phyloP scores from a whole-genome alignment of 495 filamentous ascomycete genomes.

The Trichocladium uniseriatum region DNA sequence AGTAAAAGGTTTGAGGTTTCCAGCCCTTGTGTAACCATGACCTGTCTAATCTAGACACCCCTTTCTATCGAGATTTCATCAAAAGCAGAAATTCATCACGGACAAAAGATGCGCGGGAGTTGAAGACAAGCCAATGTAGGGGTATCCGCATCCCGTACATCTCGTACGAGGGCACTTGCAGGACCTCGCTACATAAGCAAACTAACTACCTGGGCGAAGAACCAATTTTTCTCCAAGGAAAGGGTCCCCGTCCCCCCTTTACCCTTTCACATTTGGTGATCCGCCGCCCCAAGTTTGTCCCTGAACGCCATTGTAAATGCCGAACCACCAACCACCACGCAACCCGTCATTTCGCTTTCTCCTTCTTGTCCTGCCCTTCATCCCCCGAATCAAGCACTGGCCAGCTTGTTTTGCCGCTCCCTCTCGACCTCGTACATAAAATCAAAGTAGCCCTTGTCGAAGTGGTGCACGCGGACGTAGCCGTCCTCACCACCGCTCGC shows the following conservation, averaged over 20 bases:
- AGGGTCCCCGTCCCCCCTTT: neutral
- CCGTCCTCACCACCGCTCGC: slow-evolving; percentile 94
- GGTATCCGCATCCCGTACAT: neutral
- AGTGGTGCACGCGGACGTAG: slow-evolving; percentile 96
- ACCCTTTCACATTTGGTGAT: neutral
- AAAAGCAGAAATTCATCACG: neutral
- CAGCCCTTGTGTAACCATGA: neutral
- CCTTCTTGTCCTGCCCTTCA: neutral
- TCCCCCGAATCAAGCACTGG: neutral
- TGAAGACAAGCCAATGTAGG: slow-evolving; percentile 5
- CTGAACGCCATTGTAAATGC: slow-evolving; percentile 21
- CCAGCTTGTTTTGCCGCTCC: slow-evolving; percentile 31
- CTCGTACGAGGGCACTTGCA: neutral
- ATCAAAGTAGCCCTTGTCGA: slow-evolving; percentile 96
- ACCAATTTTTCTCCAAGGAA: slow-evolving; percentile 1
- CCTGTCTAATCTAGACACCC: too few species aligned
- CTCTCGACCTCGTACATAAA: slow-evolving; percentile 98
- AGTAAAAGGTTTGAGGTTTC: neutral
- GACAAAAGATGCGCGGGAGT: neutral
- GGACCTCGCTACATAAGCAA: slow-evolving; percentile 6
- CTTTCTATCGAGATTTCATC: too few species aligned
- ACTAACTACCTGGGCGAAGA: slow-evolving; percentile 6
- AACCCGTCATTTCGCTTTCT: neutral
- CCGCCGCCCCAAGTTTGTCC: slow-evolving; percentile 15
- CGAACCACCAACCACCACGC: slow-evolving; percentile 8